These are phyloP conservation scores for Melaleuca alternifolia DNA, from an alignment of 345 rosid species.

Conservation along the genomic window DNA sequence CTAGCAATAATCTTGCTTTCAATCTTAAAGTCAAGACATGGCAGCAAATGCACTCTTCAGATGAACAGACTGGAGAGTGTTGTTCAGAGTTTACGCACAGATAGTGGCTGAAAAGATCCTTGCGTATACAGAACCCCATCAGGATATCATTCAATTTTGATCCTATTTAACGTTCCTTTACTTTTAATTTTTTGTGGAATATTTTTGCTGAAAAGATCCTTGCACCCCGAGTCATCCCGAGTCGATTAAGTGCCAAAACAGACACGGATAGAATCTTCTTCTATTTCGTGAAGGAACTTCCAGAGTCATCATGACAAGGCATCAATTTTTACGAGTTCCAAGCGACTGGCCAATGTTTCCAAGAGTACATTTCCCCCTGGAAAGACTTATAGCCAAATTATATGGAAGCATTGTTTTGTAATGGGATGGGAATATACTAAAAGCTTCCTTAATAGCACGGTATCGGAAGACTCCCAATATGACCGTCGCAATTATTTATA, in stretches of 20 bases:
- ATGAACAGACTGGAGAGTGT: neutral
- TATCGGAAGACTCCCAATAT: conserved; percentile 64
- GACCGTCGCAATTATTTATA: conserved; percentile 71
- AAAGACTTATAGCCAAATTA: conserved; percentile 81
- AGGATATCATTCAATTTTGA: too few species aligned
- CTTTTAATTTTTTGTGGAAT: too few species aligned
- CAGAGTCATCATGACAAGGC: conserved; percentile 18
- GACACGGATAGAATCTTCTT: conserved; percentile 44
- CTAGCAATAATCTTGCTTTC: neutral
- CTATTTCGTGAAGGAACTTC: conserved; percentile 30
- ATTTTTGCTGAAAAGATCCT: too few species aligned
- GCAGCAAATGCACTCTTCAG: neutral
- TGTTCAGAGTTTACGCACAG: neutral
- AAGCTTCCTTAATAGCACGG: conserved; percentile 74
- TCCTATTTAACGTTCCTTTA: too few species aligned
- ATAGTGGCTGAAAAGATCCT: neutral
- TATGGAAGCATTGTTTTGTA: conserved; percentile 73
- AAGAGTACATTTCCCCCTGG: conserved; percentile 78
- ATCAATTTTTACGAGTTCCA: conserved; percentile 36
- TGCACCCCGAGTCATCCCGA: conserved; percentile 31
- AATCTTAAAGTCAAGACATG: neutral
- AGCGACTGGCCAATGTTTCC: conserved; percentile 53
- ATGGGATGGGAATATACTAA: conserved; percentile 63
- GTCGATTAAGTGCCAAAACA: conserved; percentile 43
- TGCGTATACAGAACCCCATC: neutral